Percentiles rank a stretch among this genome's conserved stretches.
These are phyloP conservation scores for Rutstroemia sp. DNA, from an alignment of 2,329 filamentous ascomycete species.

Conservation along the genomic window DNA sequence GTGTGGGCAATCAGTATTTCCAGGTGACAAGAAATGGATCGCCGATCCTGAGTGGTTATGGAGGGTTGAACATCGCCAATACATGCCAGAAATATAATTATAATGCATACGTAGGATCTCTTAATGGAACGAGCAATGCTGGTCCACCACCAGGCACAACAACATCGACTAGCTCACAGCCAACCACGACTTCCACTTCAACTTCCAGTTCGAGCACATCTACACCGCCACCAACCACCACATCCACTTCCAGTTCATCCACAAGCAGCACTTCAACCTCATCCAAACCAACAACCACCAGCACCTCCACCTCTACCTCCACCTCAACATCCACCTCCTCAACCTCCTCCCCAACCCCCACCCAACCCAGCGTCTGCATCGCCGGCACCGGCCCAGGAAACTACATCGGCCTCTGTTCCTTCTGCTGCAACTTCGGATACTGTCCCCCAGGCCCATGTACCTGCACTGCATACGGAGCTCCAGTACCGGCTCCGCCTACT, in stretches of 20 bases:
- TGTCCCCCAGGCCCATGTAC: conserved; percentile 20
- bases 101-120: conserved; percentile 30
- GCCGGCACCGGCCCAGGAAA: conserved; percentile 28
- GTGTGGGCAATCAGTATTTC: conserved; percentile 27
- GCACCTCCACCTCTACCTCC: background rate
- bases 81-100: conserved; percentile 29
- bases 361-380: conserved; percentile 13
- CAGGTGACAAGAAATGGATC: conserved; percentile 21
- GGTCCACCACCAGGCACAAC: conserved; percentile 4
- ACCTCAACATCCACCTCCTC: background rate
- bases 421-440: conserved; percentile 23
- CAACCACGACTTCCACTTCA: conserved; percentile 1
- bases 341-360: background rate
- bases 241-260: background rate
- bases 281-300: background rate
- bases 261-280: background rate
- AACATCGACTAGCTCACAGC: background rate
- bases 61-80: conserved; percentile 22
- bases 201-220: background rate
- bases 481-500: conserved; percentile 15
- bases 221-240: background rate
- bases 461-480: conserved; percentile 16
- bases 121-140: conserved; percentile 10
- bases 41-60: conserved; percentile 17
- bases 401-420: conserved; percentile 32